A percentile compares a stretch with the other conserved stretches of the same genome.
These are phyloP conservation scores for Spizellomyces sp. DNA, from an alignment of 192 early-diverging fungal genomes.

Conservation along the genomic window DNA sequence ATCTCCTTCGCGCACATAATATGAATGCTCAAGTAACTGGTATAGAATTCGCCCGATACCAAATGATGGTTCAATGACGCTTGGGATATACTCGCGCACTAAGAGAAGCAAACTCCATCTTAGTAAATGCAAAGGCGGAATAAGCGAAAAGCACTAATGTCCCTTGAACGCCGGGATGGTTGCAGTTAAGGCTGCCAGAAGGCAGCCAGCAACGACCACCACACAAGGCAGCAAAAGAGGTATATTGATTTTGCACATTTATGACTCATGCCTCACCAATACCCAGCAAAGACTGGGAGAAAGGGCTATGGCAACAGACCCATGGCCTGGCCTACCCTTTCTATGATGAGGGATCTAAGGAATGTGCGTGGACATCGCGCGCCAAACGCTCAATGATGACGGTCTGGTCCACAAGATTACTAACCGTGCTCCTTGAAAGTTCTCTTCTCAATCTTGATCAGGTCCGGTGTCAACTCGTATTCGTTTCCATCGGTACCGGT, in stretches of 20 bases:
- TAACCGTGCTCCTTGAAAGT: slow-evolving; percentile 55
- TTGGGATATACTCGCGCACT: slow-evolving; percentile 95
- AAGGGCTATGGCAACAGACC: slow-evolving; percentile 10
- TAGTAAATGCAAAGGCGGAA: slow-evolving; percentile 4
- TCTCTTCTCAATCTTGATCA: slow-evolving; percentile 47
- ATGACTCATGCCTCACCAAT: slow-evolving; percentile 65
- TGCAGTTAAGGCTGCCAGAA: no score
- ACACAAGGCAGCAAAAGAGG: slow-evolving; percentile 1
- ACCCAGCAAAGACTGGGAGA: slow-evolving; percentile 36
- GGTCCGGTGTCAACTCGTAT: slow-evolving; percentile 64
- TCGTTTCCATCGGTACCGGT: slow-evolving; percentile 62
- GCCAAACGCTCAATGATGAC: background rate
- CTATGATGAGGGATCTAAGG: slow-evolving; percentile 64
- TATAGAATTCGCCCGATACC: slow-evolving; percentile 98
- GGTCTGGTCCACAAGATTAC: slow-evolving; percentile 6
- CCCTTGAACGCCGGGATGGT: no score
- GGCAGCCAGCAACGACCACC: no score
- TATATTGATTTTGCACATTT: slow-evolving; percentile 51
- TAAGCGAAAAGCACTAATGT: background rate
- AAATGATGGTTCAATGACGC: slow-evolving; percentile 99
- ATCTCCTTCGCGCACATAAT: slow-evolving; percentile 85
- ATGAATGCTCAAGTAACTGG: slow-evolving; percentile 93
- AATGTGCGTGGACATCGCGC: slow-evolving; percentile 44
- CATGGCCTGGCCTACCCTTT: slow-evolving; percentile 3
- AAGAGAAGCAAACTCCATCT: background rate